Conservation (phyloP, 2,329 filamentous ascomycete species). For the Penicillium sclerotiorum region DNA sequence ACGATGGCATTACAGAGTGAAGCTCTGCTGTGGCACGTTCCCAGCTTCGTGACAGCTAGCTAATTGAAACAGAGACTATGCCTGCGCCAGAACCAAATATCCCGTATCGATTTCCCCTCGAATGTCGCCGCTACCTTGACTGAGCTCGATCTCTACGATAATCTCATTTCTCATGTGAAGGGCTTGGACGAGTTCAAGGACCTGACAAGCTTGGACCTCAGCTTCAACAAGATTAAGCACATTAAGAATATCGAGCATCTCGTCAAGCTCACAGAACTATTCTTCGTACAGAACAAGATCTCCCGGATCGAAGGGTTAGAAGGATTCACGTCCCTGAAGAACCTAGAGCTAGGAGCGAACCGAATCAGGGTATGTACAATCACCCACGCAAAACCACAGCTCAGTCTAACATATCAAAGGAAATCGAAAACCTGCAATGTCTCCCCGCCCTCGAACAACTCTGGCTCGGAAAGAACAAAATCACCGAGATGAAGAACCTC, state of each 20-base stretch:
- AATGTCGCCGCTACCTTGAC: conserved; percentile 66
- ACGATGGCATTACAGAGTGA: background rate
- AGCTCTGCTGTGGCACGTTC: background rate
- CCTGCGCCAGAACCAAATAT: conserved; percentile 88
- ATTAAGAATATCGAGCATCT: conserved; percentile 86
- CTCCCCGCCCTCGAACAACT: conserved; percentile 80
- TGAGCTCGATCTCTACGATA: conserved; percentile 96
- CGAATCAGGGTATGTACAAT: conserved; percentile 65
- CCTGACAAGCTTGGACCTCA: conserved; percentile 81
- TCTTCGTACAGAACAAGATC: conserved; percentile 95
- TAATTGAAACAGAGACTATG: conserved; percentile 64
- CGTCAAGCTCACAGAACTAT: conserved; percentile 77
- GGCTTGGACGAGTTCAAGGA: conserved; percentile 77
- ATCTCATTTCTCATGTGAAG: conserved; percentile 83
- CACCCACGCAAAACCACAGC: no score
- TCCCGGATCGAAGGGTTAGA: conserved; percentile 82
- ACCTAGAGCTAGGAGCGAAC: conserved; percentile 90
- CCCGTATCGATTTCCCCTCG: conserved; percentile 74
- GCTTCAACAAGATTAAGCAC: conserved; percentile 99
- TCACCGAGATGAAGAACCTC: conserved; percentile 77
- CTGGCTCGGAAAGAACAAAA: conserved; percentile 97
- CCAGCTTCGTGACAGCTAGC: background rate
- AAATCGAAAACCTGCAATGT: conserved; percentile 81
- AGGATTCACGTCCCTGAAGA: conserved; percentile 71
- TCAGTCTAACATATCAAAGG: no score